Base-by-base conservation (phyloP, 1,139 yeast species). In the Candida pseudoviswanathii region DNA sequence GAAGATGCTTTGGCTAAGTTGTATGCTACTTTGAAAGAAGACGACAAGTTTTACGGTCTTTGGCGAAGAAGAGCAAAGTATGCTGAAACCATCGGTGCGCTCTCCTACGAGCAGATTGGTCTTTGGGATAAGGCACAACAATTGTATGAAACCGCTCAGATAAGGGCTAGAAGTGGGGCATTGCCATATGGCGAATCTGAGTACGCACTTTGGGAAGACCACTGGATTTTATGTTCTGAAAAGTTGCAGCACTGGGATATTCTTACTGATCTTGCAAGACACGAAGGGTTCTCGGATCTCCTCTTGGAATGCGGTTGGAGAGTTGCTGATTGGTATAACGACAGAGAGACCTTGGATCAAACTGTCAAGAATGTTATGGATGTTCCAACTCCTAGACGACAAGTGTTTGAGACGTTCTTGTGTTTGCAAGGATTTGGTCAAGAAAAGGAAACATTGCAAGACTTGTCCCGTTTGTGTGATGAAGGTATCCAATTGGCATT, bases 181-280 rank as follows among this genome's bases (percentile, higher is more conserved):
- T 73, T 94, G 46, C 99, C 99, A 0, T 95, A 90, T 64, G 90
- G 97, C 26, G 98, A 95, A 62, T 84, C 96, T 1, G 99, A 95
- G 62, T 95, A 95, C 62, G 85, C 96, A 0, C 74, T 95, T 43
- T 95, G 99, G 99, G 99, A 95, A 70, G 99, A 95, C 63, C 96
- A 94, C 60, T 95, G 99, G 99, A 90, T 95, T 49, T 71, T 89
- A 34, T 92, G 99, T 73, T 97, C 99, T 2, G 97, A 95, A 64
- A 94, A 95, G 63, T 74, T 95, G 47, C 99, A 95, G 63, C 98
- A 94, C 56, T 95, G 99, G 99, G 99, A 95, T 65, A 87, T 95
- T 51, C 76, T 95, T 54, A 92, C 99, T 0, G 99, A 95, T 61
- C 77, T 95, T 44, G 99, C 99, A 3, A 90, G 94, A 62, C 98